Base-by-base conservation (phyloP, 2,329 filamentous ascomycete genomes). In the Zalaria obscura region DNA sequence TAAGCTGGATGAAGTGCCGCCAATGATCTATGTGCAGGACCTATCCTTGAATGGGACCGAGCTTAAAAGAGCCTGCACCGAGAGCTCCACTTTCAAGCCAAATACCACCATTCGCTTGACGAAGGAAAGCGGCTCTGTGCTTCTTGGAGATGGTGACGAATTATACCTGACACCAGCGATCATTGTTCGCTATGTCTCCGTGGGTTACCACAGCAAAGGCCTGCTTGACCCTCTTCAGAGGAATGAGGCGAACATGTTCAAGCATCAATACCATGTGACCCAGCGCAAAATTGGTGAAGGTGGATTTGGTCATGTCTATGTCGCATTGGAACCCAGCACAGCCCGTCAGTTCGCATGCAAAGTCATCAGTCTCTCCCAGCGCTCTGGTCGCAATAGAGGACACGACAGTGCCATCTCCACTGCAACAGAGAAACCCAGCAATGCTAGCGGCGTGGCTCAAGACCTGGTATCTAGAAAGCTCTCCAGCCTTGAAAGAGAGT, bases 281-380 rank as follows among this genome's bases (percentile, higher is more conserved):
- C 54, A 65, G 34, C 67, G 69, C 6, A 53, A 66, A 3, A 61
- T 80, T 25, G 76, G 77, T 4, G 52, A 57, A 29, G 77, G 77
- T 4, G 65, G 62, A 2, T 67, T 67, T 51, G 73, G 72, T 5
- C 60, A 60, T 35, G 72, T 81, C 3, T 67, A 72, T 42, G 61
- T 78, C 6, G 74, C 70, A 4, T 54, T 69, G 3, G 67, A 82
- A 10, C 55, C 62, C 25, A 56, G 55, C 5, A 73, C 70, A 0
- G 64, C 67, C 32, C 68, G 66, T 42, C 81, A 85, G 50, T 48
- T 83, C 18, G 79, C 78, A 7, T 86, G 81, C 63, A 85, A 86
- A 51, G 58, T 83, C 5, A 63, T 83, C 18, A 18, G 18, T 18
- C 18, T 18, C 18, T 18, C 18, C 18, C 18, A 18, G 18, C 18